Base-by-base conservation (phyloP, 2,329 filamentous ascomycete genomes). In the Claviceps pazoutovae region DNA sequence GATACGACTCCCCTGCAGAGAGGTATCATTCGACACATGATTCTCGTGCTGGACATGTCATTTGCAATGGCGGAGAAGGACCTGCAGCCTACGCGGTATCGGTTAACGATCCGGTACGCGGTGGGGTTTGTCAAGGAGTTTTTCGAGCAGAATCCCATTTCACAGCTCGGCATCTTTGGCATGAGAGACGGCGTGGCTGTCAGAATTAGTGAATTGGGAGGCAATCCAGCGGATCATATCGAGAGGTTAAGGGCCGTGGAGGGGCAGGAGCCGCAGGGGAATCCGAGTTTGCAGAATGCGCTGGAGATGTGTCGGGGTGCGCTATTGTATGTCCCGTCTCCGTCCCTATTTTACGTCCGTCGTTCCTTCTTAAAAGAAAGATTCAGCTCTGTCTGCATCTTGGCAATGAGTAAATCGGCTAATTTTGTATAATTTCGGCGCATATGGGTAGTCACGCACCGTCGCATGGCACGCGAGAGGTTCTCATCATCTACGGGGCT, bases 131-230 rank as follows among this genome's bases (percentile, higher is more conserved):
- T 97, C 48, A 79, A 83, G 54, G 91, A 96, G 66, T 98, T 88
- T 70, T 98, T 97, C 64, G 93, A 97, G 68, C 93, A 98, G 68
- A 98, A 98, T 62, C 93, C 93, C 11, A 97, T 98, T 58, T 95
- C 89, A 9, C 93, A 98, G 69, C 79, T 98, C 52, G 90, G 86
- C 23, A 84, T 98, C 34, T 74, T 98, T 41, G 91, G 87, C 49
- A 95, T 97, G 86, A 81, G 87, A 55, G 93, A 97, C 65, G 93
- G 93, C 16, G 74, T 97, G 16, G 90, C 90, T 2, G 74, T 94
- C 23, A 76, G 87, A 41, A 79, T 98, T 56, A 93, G 86, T 63
- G 88, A 95, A 62, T 83, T 97, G 74, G 85, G 86, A 51, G 93
- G 93, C 9, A 96, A 96, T 63, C 89, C 91, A 2, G 83, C 83